Evolutionary conservation across 768 basidiomycete species (phyloP), one percentile per base, ranked within the genome.

Genomic region (Boletus vermiculosoides): DNA sequence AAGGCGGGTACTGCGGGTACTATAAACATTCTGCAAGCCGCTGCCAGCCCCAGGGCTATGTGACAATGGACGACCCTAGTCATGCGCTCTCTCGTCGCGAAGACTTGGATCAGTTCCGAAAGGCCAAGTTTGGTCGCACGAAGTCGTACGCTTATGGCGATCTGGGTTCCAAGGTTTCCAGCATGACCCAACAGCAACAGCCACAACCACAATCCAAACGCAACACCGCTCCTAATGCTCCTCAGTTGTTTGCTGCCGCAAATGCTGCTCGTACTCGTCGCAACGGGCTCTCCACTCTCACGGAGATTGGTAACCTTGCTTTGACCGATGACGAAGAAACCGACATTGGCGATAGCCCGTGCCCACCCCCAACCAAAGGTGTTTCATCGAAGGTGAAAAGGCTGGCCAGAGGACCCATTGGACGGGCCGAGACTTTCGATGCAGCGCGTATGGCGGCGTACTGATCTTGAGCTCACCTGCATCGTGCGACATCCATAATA

Each of bases 141-240:
- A 90, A 91, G 67, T 94, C 92, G 0, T 97, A 93, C 66, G 87
- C 94, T 0, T 96, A 93, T 64, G 94, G 94, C n/a, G 94, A 97
- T 44, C 75, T 78, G 23, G 73, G 75, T 61, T 73, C 67, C 61
- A 82, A 79, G 62, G 69, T 72, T 30, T 63, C 76, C 39, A 63
- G 71, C 28, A 55, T 74, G 33, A 50, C 65, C n/a, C 66, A 70
- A 40, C 79, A 75, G 60, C 73, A 69, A 42, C 79, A 74, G 9
- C 30, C 30, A 8, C 37, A 74, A 25, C 77, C 70, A 51, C 73
- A 67, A 62, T 77, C 77, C 41, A 92, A 87, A 69, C 82, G 86
- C 66, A 90, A 82, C 64, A 88, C 84, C 9, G 86, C 80, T 6
- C 85, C 88, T 55, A 82, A 78, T 25, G n/a, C 78, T 53, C 79